Evolutionary conservation across 2,329 filamentous ascomycete species (phyloP).

Genomic region (Cadophora gregata): DNA sequence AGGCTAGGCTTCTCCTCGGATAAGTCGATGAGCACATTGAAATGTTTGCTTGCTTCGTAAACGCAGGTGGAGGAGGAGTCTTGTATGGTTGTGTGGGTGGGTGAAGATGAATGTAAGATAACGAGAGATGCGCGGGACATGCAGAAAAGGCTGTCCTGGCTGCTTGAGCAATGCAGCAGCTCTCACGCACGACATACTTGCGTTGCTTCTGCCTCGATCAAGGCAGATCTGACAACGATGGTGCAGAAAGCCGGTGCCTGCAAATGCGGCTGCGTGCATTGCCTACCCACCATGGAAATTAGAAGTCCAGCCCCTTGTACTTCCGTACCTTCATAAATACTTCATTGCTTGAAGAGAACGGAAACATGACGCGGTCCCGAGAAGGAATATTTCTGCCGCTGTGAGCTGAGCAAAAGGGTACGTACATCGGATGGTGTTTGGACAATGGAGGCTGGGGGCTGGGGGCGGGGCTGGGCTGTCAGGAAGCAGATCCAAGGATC

Average conservation of each 20-base stretch:
- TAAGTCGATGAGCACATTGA: not conserved
- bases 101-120: conserved; percentile 22
- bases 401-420: conserved; percentile 22
- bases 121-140: conserved; percentile 29
- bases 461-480: not conserved
- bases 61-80: conserved; percentile 2
- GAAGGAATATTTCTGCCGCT: conserved; percentile 19
- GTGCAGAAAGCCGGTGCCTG: conserved; percentile 37
- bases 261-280: conserved; percentile 40
- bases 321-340: conserved; percentile 7
- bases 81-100: conserved; percentile 22
- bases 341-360: conserved; percentile 2
- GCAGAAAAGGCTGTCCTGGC: conserved; percentile 26
- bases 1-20: conserved; percentile 15
- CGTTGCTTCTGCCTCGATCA: conserved; percentile 35
- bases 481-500: no score
- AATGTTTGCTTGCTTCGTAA: conserved; percentile 17
- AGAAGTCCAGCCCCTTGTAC: conserved; percentile 19
- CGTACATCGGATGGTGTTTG: conserved; percentile 23
- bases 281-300: conserved; percentile 27
- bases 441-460: conserved; percentile 4
- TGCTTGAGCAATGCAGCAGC: conserved; percentile 31
- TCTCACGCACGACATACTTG: conserved; percentile 39
- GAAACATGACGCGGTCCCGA: conserved; percentile 16
- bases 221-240: conserved; percentile 41